Conservation (phyloP, 1,139 yeast genomes). For the Geotrichum histeridarum region DNA sequence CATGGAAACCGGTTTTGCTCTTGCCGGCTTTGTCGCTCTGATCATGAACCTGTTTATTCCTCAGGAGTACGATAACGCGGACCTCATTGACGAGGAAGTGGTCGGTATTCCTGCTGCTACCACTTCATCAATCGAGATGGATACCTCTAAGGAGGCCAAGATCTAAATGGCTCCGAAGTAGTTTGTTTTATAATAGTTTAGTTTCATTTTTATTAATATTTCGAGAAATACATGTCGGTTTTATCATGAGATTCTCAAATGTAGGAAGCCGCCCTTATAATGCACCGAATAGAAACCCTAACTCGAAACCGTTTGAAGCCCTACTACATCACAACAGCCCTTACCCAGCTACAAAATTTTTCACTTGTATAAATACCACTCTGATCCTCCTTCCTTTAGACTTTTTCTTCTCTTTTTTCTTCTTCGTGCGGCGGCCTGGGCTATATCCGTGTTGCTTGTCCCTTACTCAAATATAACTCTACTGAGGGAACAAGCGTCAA, state of each 20-base stretch:
- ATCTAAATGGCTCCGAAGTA: background rate
- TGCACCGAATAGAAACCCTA: background rate
- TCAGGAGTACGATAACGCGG: conserved; percentile 58
- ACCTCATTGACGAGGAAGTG: conserved; percentile 11
- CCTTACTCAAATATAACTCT: conserved; percentile 34
- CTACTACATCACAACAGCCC: background rate
- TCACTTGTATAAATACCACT: background rate
- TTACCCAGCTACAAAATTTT: background rate
- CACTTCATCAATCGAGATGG: conserved; percentile 5
- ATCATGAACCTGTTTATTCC: conserved; percentile 67
- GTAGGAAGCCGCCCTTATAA: too few relatives aligned
- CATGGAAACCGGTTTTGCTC: conserved; percentile 83
- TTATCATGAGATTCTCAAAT: too few relatives aligned
- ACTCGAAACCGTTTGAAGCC: background rate
- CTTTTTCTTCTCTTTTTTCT: conserved; percentile 26
- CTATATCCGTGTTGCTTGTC: conserved; percentile 62
- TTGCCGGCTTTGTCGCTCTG: conserved; percentile 73
- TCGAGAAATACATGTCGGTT: background rate
- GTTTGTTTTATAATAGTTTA: background rate
- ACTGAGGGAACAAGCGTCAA: conserved; percentile 52
- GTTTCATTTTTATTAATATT: background rate
- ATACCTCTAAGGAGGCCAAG: background rate
- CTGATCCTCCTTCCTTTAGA: background rate
- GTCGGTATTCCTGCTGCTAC: conserved; percentile 6
- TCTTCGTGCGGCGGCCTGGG: conserved; percentile 66